phyloP scores from a whole-genome alignment of 257 asterid species.

The Fraxinus americana region DNA sequence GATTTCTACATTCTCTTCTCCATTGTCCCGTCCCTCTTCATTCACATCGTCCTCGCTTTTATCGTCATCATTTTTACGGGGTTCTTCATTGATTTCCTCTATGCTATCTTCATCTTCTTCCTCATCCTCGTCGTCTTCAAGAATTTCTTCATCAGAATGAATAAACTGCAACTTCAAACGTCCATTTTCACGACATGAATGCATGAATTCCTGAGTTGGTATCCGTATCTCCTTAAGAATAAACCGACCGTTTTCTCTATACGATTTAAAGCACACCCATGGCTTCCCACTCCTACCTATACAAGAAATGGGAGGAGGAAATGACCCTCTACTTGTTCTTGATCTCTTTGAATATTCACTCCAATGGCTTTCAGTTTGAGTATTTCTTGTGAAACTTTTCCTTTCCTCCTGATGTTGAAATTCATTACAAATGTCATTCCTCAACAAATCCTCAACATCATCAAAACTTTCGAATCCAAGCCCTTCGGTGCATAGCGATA shows the following conservation, averaged over 20 bases:
- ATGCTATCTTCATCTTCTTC: constrained; percentile 11
- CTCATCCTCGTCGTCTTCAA: constrained; percentile 39
- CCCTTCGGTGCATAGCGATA: constrained; percentile 75
- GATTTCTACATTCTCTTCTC: constrained; percentile 23
- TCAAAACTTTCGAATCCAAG: constrained; percentile 81
- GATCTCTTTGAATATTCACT: constrained; percentile 40
- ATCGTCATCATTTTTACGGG: not conserved
- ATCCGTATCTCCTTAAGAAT: constrained; percentile 67
- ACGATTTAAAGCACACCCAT: constrained; percentile 60
- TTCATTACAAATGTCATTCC: constrained; percentile 25
- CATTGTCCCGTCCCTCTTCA: constrained; percentile 13
- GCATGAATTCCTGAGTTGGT: constrained; percentile 74
- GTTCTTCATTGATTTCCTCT: constrained; percentile 17
- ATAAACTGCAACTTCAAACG: constrained; percentile 61
- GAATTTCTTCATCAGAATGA: constrained; percentile 61
- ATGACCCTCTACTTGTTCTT: constrained; percentile 29
- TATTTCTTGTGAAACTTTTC: constrained; percentile 22
- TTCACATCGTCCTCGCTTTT: constrained; percentile 2
- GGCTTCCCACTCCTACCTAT: constrained; percentile 82
- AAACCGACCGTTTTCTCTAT: constrained; percentile 71
- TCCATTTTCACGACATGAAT: constrained; percentile 79
- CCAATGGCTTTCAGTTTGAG: constrained; percentile 22
- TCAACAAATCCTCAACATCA: constrained; percentile 47
- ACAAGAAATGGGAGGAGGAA: constrained; percentile 87
- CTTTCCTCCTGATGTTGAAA: constrained; percentile 31